These are phyloP conservation scores for Tulasnella sp. DNA, from an alignment of 768 basidiomycete species.

Conservation along the genomic window DNA sequence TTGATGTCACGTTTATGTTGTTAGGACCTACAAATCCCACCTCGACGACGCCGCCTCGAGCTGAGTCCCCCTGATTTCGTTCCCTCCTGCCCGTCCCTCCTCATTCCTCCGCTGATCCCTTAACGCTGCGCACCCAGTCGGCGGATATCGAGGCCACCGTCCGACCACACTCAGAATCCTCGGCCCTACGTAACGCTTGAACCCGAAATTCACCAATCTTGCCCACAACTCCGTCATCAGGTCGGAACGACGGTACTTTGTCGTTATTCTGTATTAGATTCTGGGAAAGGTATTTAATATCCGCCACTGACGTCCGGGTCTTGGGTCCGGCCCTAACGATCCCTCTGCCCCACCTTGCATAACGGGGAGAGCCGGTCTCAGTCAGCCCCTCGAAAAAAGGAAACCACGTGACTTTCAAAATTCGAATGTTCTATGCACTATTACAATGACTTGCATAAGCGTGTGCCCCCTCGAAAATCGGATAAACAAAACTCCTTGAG, in stretches of 20 bases:
- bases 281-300: neutral
- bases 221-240: neutral
- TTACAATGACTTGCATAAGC: no score
- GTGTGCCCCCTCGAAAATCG: no score
- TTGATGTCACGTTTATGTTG: neutral
- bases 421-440: no score
- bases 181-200: neutral
- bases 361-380: no score
- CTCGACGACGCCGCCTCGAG: neutral
- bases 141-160: neutral
- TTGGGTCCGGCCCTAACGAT: no score
- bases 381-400: no score
- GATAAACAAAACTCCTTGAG: no score
- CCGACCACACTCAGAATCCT: neutral
- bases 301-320: neutral
- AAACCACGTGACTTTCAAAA: no score
- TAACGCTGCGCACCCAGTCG: neutral
- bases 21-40: neutral
- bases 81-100: neutral
- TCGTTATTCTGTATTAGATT: neutral
- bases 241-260: constrained; percentile 13
- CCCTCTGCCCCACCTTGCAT: no score
- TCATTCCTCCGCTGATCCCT: neutral
- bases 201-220: neutral
- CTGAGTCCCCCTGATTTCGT: neutral